Evolutionary conservation across 768 basidiomycete species (phyloP).

Genomic region (Tricholoma saponaceum): DNA sequence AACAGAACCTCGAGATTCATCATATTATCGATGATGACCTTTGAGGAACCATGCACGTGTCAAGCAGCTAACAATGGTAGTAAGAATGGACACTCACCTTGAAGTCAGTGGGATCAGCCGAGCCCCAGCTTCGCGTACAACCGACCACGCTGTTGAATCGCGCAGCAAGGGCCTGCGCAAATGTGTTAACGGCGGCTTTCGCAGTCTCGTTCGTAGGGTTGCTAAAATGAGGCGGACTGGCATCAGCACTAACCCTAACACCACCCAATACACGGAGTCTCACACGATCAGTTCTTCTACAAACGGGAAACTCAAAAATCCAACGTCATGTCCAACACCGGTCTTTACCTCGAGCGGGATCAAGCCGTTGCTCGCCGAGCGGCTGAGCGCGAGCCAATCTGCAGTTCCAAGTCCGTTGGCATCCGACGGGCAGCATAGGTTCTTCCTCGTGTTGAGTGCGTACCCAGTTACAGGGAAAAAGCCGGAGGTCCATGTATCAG

Average conservation of each 20-base stretch:
- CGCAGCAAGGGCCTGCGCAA: constrained; percentile 51
- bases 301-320: constrained; percentile 69
- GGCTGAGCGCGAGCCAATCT: constrained; percentile 56
- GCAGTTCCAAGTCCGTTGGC: constrained; percentile 34
- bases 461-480: constrained; percentile 64
- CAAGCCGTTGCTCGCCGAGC: constrained; percentile 47
- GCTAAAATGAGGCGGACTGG: constrained; percentile 24
- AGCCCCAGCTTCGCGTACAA: constrained; percentile 69
- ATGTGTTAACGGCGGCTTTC: constrained; percentile 48
- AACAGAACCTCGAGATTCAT: constrained; percentile 74
- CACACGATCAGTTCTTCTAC: constrained; percentile 57
- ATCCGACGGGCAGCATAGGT: constrained; percentile 39
- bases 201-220: constrained; percentile 57
- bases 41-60: neutral
- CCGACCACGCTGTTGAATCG: constrained; percentile 59
- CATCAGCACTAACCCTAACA: neutral
- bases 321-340: constrained; percentile 62
- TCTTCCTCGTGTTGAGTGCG: constrained; percentile 49
- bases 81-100: constrained; percentile 29
- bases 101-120: constrained; percentile 55
- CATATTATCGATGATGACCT: constrained; percentile 80
- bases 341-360: constrained; percentile 45
- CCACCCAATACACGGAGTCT: constrained; percentile 13
- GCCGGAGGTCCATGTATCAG: constrained; percentile 64
- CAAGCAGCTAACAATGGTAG: neutral